Evolutionary conservation across 2,329 filamentous ascomycete species (phyloP).

Genomic region (Cladosporium sp.): DNA sequence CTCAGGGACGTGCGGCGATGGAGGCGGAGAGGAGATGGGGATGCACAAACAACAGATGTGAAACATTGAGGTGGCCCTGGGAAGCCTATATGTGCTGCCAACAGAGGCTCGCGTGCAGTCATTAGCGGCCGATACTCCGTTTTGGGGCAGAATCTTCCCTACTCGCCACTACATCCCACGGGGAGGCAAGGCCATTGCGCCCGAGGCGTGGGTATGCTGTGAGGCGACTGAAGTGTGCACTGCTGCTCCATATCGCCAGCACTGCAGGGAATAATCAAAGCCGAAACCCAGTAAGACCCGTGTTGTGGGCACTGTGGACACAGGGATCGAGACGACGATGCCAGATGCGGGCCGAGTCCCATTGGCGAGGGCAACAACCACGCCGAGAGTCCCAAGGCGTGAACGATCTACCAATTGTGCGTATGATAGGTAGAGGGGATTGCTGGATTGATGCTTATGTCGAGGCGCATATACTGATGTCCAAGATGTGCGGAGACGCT

Average conservation of each 20-base stretch:
- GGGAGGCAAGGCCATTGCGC: constrained; percentile 10
- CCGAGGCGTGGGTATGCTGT: constrained; percentile 10
- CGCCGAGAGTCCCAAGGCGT: constrained; percentile 13
- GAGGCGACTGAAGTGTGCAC: constrained; percentile 10
- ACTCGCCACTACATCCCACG: constrained; percentile 9
- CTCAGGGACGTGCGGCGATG: constrained; percentile 10
- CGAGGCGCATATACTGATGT: constrained; percentile 11
- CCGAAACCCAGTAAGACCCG: constrained; percentile 11
- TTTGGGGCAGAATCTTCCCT: neutral
- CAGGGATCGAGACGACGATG: neutral
- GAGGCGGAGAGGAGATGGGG: constrained; percentile 7
- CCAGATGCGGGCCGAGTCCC: constrained; percentile 1
- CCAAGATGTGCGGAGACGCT: constrained; percentile 2
- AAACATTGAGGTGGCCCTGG: constrained; percentile 7
- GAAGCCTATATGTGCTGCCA: constrained; percentile 15
- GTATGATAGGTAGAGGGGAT: neutral
- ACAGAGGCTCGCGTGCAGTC: neutral
- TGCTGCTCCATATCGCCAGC: constrained; percentile 11
- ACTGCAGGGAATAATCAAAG: constrained; percentile 5
- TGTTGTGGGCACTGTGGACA: constrained; percentile 13
- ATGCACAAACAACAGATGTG: constrained; percentile 6
- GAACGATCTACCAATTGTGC: constrained; percentile 10
- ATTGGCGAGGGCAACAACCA: neutral
- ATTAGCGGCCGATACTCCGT: constrained; percentile 7
- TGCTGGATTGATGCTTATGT: constrained; percentile 8